phyloP scores from a whole-genome alignment of 768 basidiomycete species.

The Termitomyces heimii region DNA sequence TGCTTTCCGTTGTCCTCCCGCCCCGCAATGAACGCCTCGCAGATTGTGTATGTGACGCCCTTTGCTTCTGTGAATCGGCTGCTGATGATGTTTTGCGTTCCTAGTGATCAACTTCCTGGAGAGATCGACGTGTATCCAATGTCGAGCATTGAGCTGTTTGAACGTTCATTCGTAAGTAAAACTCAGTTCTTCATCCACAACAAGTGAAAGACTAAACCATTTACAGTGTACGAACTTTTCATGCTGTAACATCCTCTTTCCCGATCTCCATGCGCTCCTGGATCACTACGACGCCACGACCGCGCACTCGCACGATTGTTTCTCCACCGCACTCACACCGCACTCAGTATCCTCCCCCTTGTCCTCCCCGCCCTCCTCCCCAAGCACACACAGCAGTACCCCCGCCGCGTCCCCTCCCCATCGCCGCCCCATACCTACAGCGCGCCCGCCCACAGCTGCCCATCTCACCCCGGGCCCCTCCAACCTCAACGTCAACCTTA shows the following conservation, averaged over 20 bases:
- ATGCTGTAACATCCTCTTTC: conserved; percentile 36
- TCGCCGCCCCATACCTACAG: too few relatives aligned
- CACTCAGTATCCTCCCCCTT: neutral
- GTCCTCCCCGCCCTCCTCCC: neutral
- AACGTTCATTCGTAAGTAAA: conserved; percentile 15
- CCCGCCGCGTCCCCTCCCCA: neutral
- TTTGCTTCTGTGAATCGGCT: neutral
- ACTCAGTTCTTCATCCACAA: neutral
- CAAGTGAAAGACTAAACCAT: neutral
- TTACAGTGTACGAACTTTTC: conserved; percentile 28
- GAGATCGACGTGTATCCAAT: conserved; percentile 4
- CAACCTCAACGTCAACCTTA: neutral
- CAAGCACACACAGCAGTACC: neutral
- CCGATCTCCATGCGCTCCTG: conserved; percentile 39
- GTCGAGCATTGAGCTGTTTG: conserved; percentile 10
- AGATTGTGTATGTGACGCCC: conserved; percentile 1
- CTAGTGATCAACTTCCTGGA: neutral
- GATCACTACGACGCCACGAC: conserved; percentile 32
- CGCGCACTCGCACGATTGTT: neutral
- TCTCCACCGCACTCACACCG: neutral
- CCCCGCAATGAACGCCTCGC: conserved; percentile 1
- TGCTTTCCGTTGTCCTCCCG: neutral
- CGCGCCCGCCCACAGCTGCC: neutral
- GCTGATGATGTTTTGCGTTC: neutral
- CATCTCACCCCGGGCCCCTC: too few relatives aligned